phyloP scores from a whole-genome alignment of 371 early-diverging fungal species.

The Mortierella sp. region DNA sequence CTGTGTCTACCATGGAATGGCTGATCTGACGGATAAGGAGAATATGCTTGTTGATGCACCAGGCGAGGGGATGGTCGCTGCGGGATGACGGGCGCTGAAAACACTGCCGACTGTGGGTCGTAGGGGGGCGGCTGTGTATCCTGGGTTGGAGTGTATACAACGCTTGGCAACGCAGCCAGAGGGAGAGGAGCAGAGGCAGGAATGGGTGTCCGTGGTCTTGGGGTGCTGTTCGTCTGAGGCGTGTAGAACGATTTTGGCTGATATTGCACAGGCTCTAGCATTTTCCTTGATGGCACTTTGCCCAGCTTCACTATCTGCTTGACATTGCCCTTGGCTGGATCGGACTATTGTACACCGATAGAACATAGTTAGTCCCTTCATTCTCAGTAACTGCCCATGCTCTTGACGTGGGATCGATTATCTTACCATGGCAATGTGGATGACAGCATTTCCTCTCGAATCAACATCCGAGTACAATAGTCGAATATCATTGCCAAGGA shows the following conservation, averaged over 20 bases:
- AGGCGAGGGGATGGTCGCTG: constrained; percentile 25
- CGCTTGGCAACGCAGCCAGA: not conserved
- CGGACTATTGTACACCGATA: constrained; percentile 10
- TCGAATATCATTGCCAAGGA: constrained; percentile 52
- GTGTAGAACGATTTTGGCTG: constrained; percentile 27
- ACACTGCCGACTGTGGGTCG: not conserved
- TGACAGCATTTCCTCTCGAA: constrained; percentile 24
- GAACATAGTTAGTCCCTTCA: not conserved
- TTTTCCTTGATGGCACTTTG: constrained; percentile 18
- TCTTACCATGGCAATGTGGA: constrained; percentile 41
- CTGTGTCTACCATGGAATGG: not conserved
- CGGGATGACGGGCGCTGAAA: not conserved
- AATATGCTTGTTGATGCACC: constrained; percentile 4
- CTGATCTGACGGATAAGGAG: not conserved
- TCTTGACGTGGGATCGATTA: no score
- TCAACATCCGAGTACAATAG: constrained; percentile 34
- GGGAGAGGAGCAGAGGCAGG: not conserved
- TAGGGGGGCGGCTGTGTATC: no score
- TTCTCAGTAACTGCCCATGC: no score
- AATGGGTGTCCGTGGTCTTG: not conserved
- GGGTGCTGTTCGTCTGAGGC: constrained; percentile 8
- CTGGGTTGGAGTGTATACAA: constrained; percentile 1
- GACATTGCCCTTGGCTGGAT: constrained; percentile 12
- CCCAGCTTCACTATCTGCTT: constrained; percentile 22
- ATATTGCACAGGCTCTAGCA: constrained; percentile 23